Base-by-base conservation (phyloP, 768 basidiomycete genomes). In the Russula sp. region DNA sequence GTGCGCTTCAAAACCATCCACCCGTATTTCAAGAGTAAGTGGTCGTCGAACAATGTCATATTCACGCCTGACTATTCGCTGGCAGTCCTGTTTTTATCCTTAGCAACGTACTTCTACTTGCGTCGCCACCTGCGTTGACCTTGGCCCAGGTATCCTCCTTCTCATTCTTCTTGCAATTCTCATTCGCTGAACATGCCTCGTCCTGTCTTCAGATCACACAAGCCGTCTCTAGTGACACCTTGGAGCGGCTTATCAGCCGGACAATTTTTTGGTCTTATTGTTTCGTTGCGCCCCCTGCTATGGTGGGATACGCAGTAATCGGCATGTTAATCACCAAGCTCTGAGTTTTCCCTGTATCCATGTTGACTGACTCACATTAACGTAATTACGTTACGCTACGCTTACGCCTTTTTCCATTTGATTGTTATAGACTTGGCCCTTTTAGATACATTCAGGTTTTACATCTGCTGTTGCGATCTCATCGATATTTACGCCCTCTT, bases 221-320 rank as follows among this genome's bases (percentile, higher is more conserved):
- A 71, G 87, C 89, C 69, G 88, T 87, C 2, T 87, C 77, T 0
- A 90, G 91, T 3, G 91, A 91, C 68, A 86, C 90, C 0, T 98
- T 98, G 70, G 96, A 98, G 75, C 79, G 93, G 1, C 79, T 98
- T 39, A 88, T 97, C 71, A 87, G 85, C 62, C 82, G 90, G 56
- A 98, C 95, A 0, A 91, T 98, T 61, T 93, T 93, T 71, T 94
- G 93, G 92, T 81, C 87, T 2, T 98, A 96, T 70, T 93, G 90
- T 67, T 75, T 93, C 38, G 76, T 94, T 59, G 95, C 94, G 0
- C 93, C 94, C 2, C 89, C 90, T 2, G 79, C 87, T n/a, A 91
- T 86, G 57, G 84, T 93, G 58, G 69, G 77, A 18, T 87, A 86
- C 69, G 89, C 95, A 52, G 80, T 95, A 47, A 69, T 90, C 32